phyloP scores from a whole-genome alignment of 441 rosid species.

The Adansonia gregorii region DNA sequence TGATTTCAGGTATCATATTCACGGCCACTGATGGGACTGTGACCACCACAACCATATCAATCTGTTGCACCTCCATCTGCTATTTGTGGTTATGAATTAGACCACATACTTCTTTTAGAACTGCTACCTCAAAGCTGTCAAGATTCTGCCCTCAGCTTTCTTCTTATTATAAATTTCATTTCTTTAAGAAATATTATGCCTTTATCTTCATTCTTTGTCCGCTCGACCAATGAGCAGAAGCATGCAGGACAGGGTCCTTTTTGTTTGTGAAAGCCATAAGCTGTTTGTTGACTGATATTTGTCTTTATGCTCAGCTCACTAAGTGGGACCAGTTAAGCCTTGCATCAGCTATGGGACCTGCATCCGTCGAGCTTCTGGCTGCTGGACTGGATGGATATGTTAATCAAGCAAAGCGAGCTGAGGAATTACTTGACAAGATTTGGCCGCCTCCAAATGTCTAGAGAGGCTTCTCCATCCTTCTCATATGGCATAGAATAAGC shows the following conservation, averaged over 20 bases:
- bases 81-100: not conserved
- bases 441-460: constrained; percentile 98
- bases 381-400: constrained; percentile 80
- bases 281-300: constrained; percentile 23
- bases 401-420: constrained; percentile 70
- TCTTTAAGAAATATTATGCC: not conserved
- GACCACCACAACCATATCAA: not conserved
- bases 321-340: constrained; percentile 88
- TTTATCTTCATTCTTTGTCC: not conserved
- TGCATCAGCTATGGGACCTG: constrained; percentile 88
- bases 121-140: not conserved
- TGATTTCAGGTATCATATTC: not conserved
- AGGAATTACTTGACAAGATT: constrained; percentile 81
- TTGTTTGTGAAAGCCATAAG: not conserved
- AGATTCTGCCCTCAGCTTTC: no score
- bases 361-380: constrained; percentile 82
- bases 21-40: not conserved
- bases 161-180: not conserved
- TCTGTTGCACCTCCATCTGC: not conserved
- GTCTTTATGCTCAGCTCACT: constrained; percentile 48
- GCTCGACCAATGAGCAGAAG: not conserved
- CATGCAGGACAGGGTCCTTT: not conserved
- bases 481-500: constrained; percentile 38
- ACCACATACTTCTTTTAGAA: not conserved
- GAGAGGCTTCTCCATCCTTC: constrained; percentile 27